Evolutionary conservation across 352 stramenopile species (phyloP).

Genomic region (Pythium volutum): DNA sequence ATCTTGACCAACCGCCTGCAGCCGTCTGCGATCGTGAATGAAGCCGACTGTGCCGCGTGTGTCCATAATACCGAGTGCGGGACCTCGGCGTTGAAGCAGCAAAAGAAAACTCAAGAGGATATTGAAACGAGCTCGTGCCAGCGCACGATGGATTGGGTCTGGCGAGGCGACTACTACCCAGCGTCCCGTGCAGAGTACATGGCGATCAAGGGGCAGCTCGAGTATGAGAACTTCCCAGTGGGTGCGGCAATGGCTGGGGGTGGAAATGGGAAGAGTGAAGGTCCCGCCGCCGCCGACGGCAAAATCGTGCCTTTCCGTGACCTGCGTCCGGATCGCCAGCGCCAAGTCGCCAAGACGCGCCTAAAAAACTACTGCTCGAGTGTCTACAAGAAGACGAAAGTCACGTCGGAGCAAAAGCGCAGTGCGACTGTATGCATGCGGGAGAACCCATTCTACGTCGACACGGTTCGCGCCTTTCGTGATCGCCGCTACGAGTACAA

Average conservation of each 20-base stretch:
- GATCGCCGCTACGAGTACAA: slow-evolving; percentile 99
- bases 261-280: neutral
- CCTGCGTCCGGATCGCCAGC: slow-evolving; percentile 53
- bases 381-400: slow-evolving; percentile 96
- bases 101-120: slow-evolving; percentile 41
- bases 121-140: slow-evolving; percentile 90
- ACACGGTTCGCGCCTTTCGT: slow-evolving; percentile 98
- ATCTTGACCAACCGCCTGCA: slow-evolving; percentile 99
- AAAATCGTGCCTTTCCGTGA: slow-evolving; percentile 57
- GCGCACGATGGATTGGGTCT: slow-evolving; percentile 98
- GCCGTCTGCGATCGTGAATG: slow-evolving; percentile 95
- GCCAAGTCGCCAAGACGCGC: slow-evolving; percentile 68
- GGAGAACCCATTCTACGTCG: slow-evolving; percentile 99
- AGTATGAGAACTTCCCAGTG: slow-evolving; percentile 82
- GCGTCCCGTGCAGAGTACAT: slow-evolving; percentile 94
- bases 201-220: slow-evolving; percentile 94
- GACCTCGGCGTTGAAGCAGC: slow-evolving; percentile 62
- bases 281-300: neutral
- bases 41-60: slow-evolving; percentile 95
- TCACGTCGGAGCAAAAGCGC: slow-evolving; percentile 94
- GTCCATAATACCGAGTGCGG: slow-evolving; percentile 89
- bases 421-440: slow-evolving; percentile 98
- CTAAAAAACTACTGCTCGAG: slow-evolving; percentile 96
- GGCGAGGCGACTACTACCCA: slow-evolving; percentile 96
- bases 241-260: neutral